A percentile compares a stretch with the other conserved stretches of the same genome.
Conservation (phyloP, 2,329 filamentous ascomycete genomes). For the Phaeomoniella chlamydospora region DNA sequence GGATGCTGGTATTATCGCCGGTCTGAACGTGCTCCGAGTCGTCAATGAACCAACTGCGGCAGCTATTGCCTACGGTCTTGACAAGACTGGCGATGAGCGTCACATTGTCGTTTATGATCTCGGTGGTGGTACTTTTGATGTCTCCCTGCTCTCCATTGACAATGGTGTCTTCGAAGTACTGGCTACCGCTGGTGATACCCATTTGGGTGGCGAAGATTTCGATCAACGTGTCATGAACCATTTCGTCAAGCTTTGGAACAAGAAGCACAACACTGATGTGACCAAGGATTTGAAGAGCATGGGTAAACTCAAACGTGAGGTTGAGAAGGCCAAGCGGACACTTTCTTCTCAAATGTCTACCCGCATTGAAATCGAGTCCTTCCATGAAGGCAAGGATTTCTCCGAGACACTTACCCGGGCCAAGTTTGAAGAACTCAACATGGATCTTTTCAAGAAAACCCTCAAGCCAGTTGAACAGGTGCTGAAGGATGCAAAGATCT, state of each 20-base stretch:
- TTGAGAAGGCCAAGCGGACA: constrained; percentile 98
- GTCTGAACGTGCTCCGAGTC: constrained; percentile 87
- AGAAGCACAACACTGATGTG: constrained; percentile 87
- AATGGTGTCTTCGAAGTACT: constrained; percentile 88
- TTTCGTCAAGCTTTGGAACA: constrained; percentile 97
- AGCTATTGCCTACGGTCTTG: constrained; percentile 85
- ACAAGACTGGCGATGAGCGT: constrained; percentile 70
- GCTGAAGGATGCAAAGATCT: constrained; percentile 92
- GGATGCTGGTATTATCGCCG: constrained; percentile 83
- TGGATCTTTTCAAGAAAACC: constrained; percentile 98
- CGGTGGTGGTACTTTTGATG: constrained; percentile 89
- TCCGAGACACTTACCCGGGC: constrained; percentile 95
- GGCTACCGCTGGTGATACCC: constrained; percentile 90
- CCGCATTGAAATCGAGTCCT: constrained; percentile 91
- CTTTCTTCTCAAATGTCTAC: constrained; percentile 89
- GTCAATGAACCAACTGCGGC: constrained; percentile 95
- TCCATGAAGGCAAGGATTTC: constrained; percentile 95
- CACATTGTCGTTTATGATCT: constrained; percentile 91
- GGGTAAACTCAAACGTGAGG: constrained; percentile 98
- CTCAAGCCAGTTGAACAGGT: constrained; percentile 98
- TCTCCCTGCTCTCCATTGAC: constrained; percentile 82
- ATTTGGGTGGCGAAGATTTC: constrained; percentile 97
- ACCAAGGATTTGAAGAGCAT: constrained; percentile 94
- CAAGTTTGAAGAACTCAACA: constrained; percentile 99
- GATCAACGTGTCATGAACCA: constrained; percentile 94